phyloP scores from a whole-genome alignment of 352 stramenopile species.

The Pythium phragmitis region DNA sequence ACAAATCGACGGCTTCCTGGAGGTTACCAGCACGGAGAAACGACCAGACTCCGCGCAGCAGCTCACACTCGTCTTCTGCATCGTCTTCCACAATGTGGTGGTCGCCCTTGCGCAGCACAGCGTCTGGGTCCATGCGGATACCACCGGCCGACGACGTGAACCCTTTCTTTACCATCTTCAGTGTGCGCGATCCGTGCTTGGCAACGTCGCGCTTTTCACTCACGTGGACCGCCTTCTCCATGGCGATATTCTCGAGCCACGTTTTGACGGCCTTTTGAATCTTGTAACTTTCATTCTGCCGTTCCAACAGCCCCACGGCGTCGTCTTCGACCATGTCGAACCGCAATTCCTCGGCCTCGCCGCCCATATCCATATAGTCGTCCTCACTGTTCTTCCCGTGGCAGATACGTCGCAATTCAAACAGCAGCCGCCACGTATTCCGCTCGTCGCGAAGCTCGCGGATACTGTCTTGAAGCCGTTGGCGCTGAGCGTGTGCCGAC shows the following conservation, averaged over 20 bases:
- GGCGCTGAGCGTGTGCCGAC: conserved; percentile 19
- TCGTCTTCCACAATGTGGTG: conserved; percentile 66
- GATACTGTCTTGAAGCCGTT: conserved; percentile 49
- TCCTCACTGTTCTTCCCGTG: conserved; percentile 35
- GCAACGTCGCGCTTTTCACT: conserved; percentile 52
- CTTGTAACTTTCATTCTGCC: conserved; percentile 58
- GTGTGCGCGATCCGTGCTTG: conserved; percentile 49
- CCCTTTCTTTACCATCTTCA: conserved; percentile 61
- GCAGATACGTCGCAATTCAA: conserved; percentile 71
- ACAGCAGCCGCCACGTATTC: conserved; percentile 82
- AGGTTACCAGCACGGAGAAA: conserved; percentile 68
- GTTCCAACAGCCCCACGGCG: conserved; percentile 59
- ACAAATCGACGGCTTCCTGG: conserved; percentile 69
- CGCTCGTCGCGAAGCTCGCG: conserved; percentile 73
- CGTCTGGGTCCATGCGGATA: conserved; percentile 72
- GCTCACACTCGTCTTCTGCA: conserved; percentile 73
- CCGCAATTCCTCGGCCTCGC: conserved; percentile 42
- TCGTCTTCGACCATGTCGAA: conserved; percentile 85
- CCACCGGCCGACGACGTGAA: conserved; percentile 24
- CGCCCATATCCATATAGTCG: conserved; percentile 28
- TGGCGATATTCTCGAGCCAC: conserved; percentile 82
- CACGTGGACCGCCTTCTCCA: conserved; percentile 61
- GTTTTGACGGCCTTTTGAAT: conserved; percentile 70
- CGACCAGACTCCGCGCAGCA: conserved; percentile 76
- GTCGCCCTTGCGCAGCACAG: conserved; percentile 64